Evolutionary conservation across 2,329 filamentous ascomycete species (phyloP).

Genomic region (Remersonia thermophila): DNA sequence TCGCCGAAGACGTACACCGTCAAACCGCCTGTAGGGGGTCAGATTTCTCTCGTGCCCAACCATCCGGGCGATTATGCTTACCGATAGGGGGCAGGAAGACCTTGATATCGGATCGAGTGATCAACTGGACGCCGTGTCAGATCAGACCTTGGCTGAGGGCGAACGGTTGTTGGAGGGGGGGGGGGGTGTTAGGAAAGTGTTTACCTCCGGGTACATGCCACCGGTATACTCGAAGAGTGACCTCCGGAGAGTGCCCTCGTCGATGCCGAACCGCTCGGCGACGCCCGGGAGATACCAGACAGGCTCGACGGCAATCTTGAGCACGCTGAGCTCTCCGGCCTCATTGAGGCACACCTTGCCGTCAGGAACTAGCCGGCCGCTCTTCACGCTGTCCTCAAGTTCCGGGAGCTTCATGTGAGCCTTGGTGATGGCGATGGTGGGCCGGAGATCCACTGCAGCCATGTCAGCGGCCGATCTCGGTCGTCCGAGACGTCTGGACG

Average conservation of each 20-base stretch:
- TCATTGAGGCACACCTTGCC: constrained; percentile 83
- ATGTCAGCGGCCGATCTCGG: too few species aligned
- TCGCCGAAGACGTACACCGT: constrained; percentile 98
- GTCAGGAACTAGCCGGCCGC: constrained; percentile 64
- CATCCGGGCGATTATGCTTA: constrained; percentile 24
- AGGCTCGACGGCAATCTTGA: constrained; percentile 93
- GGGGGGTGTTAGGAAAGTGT: too few species aligned
- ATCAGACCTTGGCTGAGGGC: too few species aligned
- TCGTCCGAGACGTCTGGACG: too few species aligned
- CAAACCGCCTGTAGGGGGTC: constrained; percentile 48
- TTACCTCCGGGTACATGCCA: constrained; percentile 79
- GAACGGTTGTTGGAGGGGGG: too few species aligned
- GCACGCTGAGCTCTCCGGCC: constrained; percentile 79
- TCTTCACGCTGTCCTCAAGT: constrained; percentile 73
- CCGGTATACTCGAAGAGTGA: constrained; percentile 92
- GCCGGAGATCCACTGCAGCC: constrained; percentile 60
- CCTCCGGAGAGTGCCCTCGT: constrained; percentile 75
- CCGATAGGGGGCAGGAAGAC: constrained; percentile 89
- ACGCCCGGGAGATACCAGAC: constrained; percentile 82
- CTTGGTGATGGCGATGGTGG: constrained; percentile 82
- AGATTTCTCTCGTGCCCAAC: constrained; percentile 1
- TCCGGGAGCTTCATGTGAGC: constrained; percentile 97
- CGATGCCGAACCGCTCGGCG: constrained; percentile 86
- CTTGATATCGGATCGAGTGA: constrained; percentile 90
- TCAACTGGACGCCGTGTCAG: constrained; percentile 39